Percentiles rank a stretch among this genome's conserved stretches.
These are phyloP conservation scores for Geranium incanum DNA, from an alignment of 441 rosid species.

Conservation along the genomic window DNA sequence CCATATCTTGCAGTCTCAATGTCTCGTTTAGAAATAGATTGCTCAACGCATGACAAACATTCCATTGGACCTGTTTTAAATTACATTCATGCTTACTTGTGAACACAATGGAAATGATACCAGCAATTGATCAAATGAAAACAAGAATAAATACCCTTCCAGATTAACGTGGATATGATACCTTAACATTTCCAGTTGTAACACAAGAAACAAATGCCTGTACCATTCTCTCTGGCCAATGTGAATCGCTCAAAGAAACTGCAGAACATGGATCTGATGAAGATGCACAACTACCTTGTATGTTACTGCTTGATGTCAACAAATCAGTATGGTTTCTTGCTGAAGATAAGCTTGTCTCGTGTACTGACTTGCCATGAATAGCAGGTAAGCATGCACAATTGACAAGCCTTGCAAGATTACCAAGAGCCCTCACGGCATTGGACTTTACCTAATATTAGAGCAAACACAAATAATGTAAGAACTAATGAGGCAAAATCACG, in stretches of 20 bases:
- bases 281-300: slow-evolving; percentile 17
- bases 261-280: slow-evolving; percentile 24
- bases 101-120: slow-evolving; percentile 12
- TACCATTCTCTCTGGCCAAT: slow-evolving; percentile 64
- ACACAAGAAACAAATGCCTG: slow-evolving; percentile 93
- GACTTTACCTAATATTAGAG: slow-evolving; percentile 55
- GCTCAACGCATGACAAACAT: slow-evolving; percentile 85
- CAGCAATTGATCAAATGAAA: neutral
- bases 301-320: slow-evolving; percentile 18
- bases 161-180: slow-evolving; percentile 23
- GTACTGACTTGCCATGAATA: slow-evolving; percentile 27
- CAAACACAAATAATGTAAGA: neutral
- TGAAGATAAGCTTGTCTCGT: slow-evolving; percentile 23
- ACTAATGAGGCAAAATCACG: neutral
- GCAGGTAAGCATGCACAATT: slow-evolving; percentile 29
- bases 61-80: slow-evolving; percentile 84
- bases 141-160: neutral
- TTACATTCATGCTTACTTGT: slow-evolving; percentile 20
- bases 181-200: slow-evolving; percentile 94
- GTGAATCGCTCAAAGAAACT: slow-evolving; percentile 31
- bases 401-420: slow-evolving; percentile 70
- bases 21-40: slow-evolving; percentile 74
- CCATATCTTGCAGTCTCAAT: slow-evolving; percentile 62
- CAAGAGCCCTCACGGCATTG: slow-evolving; percentile 95
- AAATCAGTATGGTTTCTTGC: slow-evolving; percentile 16